phyloP scores from a whole-genome alignment of 2,329 filamentous ascomycete species.

The Penicillium hordei region DNA sequence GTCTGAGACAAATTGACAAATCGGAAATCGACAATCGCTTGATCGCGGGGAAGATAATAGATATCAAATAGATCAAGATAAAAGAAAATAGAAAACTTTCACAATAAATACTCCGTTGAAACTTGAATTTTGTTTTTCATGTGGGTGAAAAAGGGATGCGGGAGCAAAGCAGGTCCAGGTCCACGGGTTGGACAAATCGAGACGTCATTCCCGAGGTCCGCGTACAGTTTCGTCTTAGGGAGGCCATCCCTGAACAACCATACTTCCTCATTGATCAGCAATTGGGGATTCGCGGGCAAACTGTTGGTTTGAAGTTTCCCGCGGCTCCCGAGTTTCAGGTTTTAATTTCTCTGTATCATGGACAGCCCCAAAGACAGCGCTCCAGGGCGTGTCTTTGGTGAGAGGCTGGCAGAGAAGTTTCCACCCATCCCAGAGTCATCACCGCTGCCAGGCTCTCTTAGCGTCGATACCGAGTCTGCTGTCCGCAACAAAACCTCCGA shows the following conservation, averaged over 20 bases:
- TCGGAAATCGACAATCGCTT: neutral
- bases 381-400: conserved; percentile 18
- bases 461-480: conserved; percentile 22
- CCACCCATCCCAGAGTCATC: conserved; percentile 15
- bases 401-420: conserved; percentile 25
- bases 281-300: conserved; percentile 14
- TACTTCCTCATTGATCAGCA: neutral
- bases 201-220: conserved; percentile 8
- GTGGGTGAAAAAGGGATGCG: conserved; percentile 9
- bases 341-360: conserved; percentile 10
- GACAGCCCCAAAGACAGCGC: conserved; percentile 23
- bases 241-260: conserved; percentile 1
- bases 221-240: neutral
- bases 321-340: conserved; percentile 13
- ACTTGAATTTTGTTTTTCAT: conserved; percentile 1
- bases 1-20: neutral
- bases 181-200: neutral
- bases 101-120: neutral
- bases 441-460: conserved; percentile 14
- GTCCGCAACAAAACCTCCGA: conserved; percentile 23
- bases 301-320: conserved; percentile 20
- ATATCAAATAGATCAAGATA: neutral
- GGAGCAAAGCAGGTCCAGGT: conserved; percentile 3
- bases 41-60: neutral
- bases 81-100: neutral